Conservation (phyloP, 2,329 filamentous ascomycete species). For the Colletotrichum tropicale region DNA sequence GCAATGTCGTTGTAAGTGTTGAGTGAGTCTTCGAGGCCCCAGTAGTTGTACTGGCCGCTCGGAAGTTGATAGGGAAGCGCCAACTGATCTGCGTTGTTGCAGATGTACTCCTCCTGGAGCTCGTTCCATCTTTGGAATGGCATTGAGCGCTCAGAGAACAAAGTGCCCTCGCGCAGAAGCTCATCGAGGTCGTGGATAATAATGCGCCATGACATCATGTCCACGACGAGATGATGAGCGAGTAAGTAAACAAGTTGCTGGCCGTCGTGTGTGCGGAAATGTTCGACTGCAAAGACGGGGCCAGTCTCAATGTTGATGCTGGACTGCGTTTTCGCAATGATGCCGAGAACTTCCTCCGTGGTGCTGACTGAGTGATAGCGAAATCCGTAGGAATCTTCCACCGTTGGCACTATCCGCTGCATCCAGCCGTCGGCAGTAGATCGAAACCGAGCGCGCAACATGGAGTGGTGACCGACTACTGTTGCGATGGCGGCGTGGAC, state of each 20-base stretch:
- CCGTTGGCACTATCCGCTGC: constrained; percentile 46
- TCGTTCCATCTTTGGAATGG: constrained; percentile 56
- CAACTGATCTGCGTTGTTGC: constrained; percentile 27
- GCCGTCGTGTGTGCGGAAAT: constrained; percentile 49
- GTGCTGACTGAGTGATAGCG: constrained; percentile 43
- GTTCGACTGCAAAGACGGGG: constrained; percentile 54
- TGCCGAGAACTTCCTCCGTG: constrained; percentile 43
- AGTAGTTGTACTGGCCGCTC: constrained; percentile 49
- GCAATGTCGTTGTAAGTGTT: constrained; percentile 52
- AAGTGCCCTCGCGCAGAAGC: constrained; percentile 46
- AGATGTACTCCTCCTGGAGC: constrained; percentile 43
- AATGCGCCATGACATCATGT: constrained; percentile 55
- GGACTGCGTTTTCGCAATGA: constrained; percentile 45
- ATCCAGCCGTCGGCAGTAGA: constrained; percentile 45
- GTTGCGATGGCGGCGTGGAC: constrained; percentile 53
- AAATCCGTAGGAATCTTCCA: constrained; percentile 48
- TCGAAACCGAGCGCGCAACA: constrained; percentile 54
- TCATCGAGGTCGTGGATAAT: constrained; percentile 56
- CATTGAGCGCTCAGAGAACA: constrained; percentile 48
- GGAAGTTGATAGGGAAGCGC: constrained; percentile 43
- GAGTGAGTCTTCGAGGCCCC: constrained; percentile 45
- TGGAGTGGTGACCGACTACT: constrained; percentile 53
- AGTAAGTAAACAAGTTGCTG: constrained; percentile 53
- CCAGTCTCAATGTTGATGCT: constrained; percentile 54
- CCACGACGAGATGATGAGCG: constrained; percentile 57